Percentiles rank a stretch among this genome's conserved stretches.
phyloP scores from a whole-genome alignment of 2,329 filamentous ascomycete species.

The Hypoxylon sp. region DNA sequence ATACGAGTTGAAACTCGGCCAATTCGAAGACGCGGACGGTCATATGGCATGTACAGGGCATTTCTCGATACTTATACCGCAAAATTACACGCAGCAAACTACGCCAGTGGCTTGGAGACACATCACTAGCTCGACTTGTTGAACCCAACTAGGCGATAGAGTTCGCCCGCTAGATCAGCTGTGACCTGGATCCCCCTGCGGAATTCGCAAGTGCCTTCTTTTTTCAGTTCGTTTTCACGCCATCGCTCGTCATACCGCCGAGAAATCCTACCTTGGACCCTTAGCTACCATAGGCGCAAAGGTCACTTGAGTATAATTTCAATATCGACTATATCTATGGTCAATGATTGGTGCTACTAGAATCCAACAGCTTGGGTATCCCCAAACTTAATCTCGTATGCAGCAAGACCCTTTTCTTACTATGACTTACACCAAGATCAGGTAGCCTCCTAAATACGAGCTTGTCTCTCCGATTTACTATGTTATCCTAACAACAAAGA shows the following conservation, averaged over 20 bases:
- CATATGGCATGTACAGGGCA: not conserved
- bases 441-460: not conserved
- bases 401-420: conserved; percentile 21
- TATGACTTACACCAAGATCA: not conserved
- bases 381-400: conserved; percentile 39
- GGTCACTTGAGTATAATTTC: conserved; percentile 3
- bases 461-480: not conserved
- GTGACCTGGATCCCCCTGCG: conserved; percentile 27
- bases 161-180: conserved; percentile 21
- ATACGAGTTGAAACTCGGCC: conserved; percentile 7
- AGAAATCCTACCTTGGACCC: not conserved
- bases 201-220: conserved; percentile 10
- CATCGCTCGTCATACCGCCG: conserved; percentile 32
- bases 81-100: not conserved
- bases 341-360: conserved; percentile 7
- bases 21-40: not conserved
- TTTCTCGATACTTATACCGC: conserved; percentile 10
- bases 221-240: conserved; percentile 21
- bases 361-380: conserved; percentile 38
- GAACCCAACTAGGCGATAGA: conserved; percentile 15
- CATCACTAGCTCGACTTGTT: conserved; percentile 16
- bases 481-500: not conserved
- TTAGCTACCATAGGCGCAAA: not conserved
- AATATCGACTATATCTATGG: not conserved
- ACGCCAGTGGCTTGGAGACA: conserved; percentile 22